Conservation (phyloP, 176 grass and related monocot genomes). For the Miscanthus lutarioriparius region DNA sequence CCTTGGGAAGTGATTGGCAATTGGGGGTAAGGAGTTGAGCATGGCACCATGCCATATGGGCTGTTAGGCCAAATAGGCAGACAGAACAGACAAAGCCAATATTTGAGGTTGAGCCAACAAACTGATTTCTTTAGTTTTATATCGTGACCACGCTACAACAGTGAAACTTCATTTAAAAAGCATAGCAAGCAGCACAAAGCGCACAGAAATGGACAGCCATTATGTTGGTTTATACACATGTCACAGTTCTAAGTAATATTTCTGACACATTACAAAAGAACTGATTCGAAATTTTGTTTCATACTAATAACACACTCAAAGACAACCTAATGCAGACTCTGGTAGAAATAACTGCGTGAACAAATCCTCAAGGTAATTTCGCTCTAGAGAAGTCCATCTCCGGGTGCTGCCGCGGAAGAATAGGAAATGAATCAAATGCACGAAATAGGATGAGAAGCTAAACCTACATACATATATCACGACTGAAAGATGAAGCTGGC, state of each 20-base stretch:
- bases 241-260: neutral
- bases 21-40: too few relatives aligned
- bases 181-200: neutral
- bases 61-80: neutral
- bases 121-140: too few relatives aligned
- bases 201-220: neutral
- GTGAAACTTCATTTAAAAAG: neutral
- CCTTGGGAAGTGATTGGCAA: too few relatives aligned
- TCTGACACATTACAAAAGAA: constrained; percentile 5
- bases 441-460: neutral
- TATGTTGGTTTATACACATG: neutral
- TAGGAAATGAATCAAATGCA: constrained; percentile 17
- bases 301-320: neutral
- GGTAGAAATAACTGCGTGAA: neutral
- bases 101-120: too few relatives aligned
- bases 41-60: too few relatives aligned
- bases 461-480: neutral
- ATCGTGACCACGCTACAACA: too few relatives aligned
- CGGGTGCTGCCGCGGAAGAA: constrained; percentile 34
- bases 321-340: neutral
- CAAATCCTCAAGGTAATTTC: constrained; percentile 35
- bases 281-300: neutral
- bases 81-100: too few relatives aligned
- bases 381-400: constrained; percentile 66
- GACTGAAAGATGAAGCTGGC: neutral